These are phyloP conservation scores for Gossypium anomalum DNA, from an alignment of 345 rosid genomes.

Conservation along the genomic window DNA sequence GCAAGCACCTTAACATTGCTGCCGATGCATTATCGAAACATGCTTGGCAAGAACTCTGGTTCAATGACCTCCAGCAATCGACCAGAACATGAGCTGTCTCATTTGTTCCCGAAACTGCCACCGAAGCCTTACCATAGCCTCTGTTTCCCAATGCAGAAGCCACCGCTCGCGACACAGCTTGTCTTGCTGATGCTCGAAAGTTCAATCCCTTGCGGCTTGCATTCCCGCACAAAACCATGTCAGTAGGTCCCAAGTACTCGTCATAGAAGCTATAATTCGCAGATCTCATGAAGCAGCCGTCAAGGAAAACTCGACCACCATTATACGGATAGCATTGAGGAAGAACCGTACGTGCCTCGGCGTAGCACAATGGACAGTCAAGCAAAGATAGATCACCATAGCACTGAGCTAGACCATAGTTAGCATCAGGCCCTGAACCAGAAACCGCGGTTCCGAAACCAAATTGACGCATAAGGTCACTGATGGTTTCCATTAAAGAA, in stretches of 20 bases:
- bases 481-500: constrained; percentile 71
- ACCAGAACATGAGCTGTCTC: constrained; percentile 62
- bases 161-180: constrained; percentile 40
- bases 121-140: constrained; percentile 50
- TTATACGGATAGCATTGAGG: constrained; percentile 85
- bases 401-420: constrained; percentile 85
- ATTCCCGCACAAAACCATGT: constrained; percentile 65
- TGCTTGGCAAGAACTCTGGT: constrained; percentile 51
- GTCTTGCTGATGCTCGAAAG: constrained; percentile 44
- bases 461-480: constrained; percentile 43
- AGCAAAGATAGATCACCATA: constrained; percentile 73
- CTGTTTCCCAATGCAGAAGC: constrained; percentile 35
- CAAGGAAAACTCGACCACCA: constrained; percentile 76
- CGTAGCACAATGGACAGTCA: constrained; percentile 86
- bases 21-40: constrained; percentile 70
- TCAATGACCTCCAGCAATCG: constrained; percentile 79
- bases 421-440: constrained; percentile 69
- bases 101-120: constrained; percentile 26
- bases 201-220: constrained; percentile 32
- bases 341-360: constrained; percentile 78
- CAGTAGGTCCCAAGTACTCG: constrained; percentile 64
- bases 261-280: constrained; percentile 74
- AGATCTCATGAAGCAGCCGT: constrained; percentile 93
- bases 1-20: constrained; percentile 62
- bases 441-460: constrained; percentile 61